phyloP scores from a whole-genome alignment of 2,329 filamentous ascomycete species.

The Pseudogymnoascus sp. region DNA sequence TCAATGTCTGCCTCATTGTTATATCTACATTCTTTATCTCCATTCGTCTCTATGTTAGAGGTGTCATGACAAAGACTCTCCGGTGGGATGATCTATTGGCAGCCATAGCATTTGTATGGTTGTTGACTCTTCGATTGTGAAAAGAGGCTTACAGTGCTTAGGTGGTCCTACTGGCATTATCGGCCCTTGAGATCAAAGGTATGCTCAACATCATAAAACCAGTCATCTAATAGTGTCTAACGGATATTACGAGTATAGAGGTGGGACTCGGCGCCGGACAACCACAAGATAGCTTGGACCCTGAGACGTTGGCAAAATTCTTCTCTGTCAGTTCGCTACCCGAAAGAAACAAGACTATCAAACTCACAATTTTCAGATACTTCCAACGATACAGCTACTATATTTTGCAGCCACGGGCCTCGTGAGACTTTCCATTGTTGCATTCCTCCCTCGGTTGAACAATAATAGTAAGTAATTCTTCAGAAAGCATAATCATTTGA shows the following conservation, averaged over 20 bases:
- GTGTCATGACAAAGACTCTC: constrained; percentile 26
- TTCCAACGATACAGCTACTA: constrained; percentile 14
- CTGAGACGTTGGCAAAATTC: not conserved
- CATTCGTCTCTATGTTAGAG: constrained; percentile 25
- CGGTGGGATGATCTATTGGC: constrained; percentile 29
- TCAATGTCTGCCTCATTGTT: constrained; percentile 24
- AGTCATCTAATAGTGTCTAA: not conserved
- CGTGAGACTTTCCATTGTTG: constrained; percentile 30
- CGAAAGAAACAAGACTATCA: constrained; percentile 22
- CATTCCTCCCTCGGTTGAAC: constrained; percentile 30
- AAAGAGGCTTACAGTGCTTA: constrained; percentile 6
- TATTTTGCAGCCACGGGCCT: constrained; percentile 28
- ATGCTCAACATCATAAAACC: not conserved
- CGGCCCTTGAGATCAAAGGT: constrained; percentile 9
- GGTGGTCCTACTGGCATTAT: constrained; percentile 15
- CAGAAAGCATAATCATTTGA: not conserved
- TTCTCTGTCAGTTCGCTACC: constrained; percentile 13
- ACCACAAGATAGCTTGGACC: not conserved
- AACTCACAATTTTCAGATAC: not conserved
- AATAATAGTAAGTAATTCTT: constrained; percentile 27
- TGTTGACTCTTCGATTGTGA: not conserved
- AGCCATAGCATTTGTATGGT: constrained; percentile 23
- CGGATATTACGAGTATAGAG: not conserved
- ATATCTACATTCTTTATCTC: constrained; percentile 26
- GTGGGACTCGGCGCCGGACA: not conserved